Evolutionary conservation across 148 eudicot species (phyloP).

Genomic region (Chenopodium berlandieri): DNA sequence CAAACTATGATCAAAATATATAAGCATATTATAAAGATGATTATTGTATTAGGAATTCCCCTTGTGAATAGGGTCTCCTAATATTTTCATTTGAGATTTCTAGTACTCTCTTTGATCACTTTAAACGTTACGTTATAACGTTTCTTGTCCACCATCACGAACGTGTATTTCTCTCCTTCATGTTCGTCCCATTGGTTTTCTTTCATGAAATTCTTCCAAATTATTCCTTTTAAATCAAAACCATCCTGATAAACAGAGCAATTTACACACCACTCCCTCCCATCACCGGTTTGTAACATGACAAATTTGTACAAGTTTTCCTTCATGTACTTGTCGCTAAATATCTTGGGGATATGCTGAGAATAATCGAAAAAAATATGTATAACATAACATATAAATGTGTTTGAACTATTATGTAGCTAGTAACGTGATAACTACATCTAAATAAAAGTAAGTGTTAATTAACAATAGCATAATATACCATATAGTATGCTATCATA

Average conservation of each 20-base stretch:
- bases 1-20: too few species aligned
- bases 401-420: too few species aligned
- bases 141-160: slow-evolving; percentile 4
- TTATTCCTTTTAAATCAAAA: not conserved
- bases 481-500: too few species aligned
- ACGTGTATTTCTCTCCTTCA: not conserved
- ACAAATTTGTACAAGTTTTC: not conserved
- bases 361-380: too few species aligned
- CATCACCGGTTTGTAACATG: slow-evolving; percentile 14
- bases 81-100: too few species aligned
- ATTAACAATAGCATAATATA: too few species aligned
- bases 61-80: too few species aligned
- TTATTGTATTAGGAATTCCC: too few species aligned
- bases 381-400: too few species aligned
- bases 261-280: slow-evolving; percentile 16
- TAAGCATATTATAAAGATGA: too few species aligned
- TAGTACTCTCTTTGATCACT: not conserved
- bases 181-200: slow-evolving; percentile 10
- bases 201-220: slow-evolving; percentile 11
- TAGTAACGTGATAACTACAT: too few species aligned
- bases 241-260: not conserved
- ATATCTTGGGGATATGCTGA: slow-evolving; percentile 8
- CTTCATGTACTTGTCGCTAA: slow-evolving; percentile 7
- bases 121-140: not conserved
- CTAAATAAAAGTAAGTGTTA: too few species aligned